A percentile compares a stretch with the other conserved stretches of the same genome.
These are phyloP conservation scores for Venturiaceae sp. DNA, from an alignment of 2,329 filamentous ascomycete genomes.

Conservation along the genomic window DNA sequence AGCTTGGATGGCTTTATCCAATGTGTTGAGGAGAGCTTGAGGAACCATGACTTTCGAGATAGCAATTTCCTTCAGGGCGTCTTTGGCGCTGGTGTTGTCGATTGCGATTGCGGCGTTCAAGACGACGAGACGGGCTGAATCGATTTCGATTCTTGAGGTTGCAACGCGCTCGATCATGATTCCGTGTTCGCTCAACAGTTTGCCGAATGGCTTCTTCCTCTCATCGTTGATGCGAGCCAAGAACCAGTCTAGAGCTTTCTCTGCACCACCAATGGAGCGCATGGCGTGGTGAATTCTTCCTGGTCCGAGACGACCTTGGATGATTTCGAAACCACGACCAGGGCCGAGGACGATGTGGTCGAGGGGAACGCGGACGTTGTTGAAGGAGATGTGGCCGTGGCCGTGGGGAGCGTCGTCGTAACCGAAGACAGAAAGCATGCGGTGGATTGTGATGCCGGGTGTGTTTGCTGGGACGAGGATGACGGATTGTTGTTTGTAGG, in stretches of 20 bases:
- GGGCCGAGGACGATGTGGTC: constrained; percentile 83
- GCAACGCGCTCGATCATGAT: constrained; percentile 95
- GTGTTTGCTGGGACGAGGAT: constrained; percentile 74
- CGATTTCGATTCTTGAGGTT: constrained; percentile 85
- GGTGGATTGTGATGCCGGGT: constrained; percentile 81
- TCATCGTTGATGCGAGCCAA: constrained; percentile 88
- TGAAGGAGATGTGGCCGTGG: constrained; percentile 85
- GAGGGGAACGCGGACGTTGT: constrained; percentile 79
- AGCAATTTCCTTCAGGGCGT: constrained; percentile 84
- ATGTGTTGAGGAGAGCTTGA: constrained; percentile 69
- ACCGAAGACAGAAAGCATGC: constrained; percentile 89
- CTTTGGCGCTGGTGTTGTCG: constrained; percentile 80
- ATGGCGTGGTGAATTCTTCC: constrained; percentile 98
- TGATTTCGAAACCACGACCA: constrained; percentile 94
- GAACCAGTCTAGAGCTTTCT: constrained; percentile 90
- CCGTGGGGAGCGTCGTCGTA: constrained; percentile 98
- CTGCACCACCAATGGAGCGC: constrained; percentile 83
- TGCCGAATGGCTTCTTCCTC: constrained; percentile 82
- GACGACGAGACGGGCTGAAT: constrained; percentile 79
- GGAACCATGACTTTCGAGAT: constrained; percentile 92
- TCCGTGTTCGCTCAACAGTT: constrained; percentile 78
- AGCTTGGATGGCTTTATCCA: constrained; percentile 89
- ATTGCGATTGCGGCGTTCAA: constrained; percentile 94
- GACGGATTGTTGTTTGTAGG: constrained; percentile 88
- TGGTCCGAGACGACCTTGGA: constrained; percentile 90